Evolutionary conservation across 495 filamentous ascomycete species (phyloP).

Genomic region (Lasiosphaeris hirsuta): DNA sequence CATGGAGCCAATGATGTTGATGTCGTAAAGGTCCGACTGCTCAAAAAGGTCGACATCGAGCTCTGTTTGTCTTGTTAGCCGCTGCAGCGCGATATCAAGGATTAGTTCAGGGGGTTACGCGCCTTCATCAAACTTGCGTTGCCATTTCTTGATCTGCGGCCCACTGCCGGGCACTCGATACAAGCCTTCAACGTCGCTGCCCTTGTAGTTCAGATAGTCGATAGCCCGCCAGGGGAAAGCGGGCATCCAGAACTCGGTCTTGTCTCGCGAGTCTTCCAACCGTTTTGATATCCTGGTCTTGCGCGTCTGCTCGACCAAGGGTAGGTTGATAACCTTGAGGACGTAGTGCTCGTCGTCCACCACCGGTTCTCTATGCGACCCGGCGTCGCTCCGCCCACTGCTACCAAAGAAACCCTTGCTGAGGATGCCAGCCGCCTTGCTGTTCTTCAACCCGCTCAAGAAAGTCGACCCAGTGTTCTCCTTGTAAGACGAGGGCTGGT

Average conservation of each 20-base stretch:
- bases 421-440: conserved; percentile 72
- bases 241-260: conserved; percentile 97
- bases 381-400: conserved; percentile 66
- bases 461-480: conserved; percentile 64
- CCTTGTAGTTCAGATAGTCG: conserved; percentile 89
- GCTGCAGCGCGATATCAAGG: background rate
- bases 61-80: conserved; percentile 43
- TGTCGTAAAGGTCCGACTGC: conserved; percentile 80
- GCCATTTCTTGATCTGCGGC: conserved; percentile 80
- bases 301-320: conserved; percentile 80
- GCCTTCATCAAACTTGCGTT: conserved; percentile 80
- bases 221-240: conserved; percentile 88
- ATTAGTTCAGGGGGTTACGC: conserved; percentile 16
- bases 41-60: conserved; percentile 82
- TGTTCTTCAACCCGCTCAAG: conserved; percentile 70
- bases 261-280: conserved; percentile 78
- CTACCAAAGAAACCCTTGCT: conserved; percentile 78
- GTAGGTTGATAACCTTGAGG: conserved; percentile 72
- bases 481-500: conserved; percentile 51
- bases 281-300: conserved; percentile 80
- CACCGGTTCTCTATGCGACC: conserved; percentile 59
- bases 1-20: conserved; percentile 89
- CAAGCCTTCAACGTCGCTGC: conserved; percentile 83
- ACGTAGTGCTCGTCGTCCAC: conserved; percentile 73
- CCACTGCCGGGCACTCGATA: conserved; percentile 85